Evolutionary conservation across 768 basidiomycete species (phyloP).

Genomic region (Suillus tomentosus): DNA sequence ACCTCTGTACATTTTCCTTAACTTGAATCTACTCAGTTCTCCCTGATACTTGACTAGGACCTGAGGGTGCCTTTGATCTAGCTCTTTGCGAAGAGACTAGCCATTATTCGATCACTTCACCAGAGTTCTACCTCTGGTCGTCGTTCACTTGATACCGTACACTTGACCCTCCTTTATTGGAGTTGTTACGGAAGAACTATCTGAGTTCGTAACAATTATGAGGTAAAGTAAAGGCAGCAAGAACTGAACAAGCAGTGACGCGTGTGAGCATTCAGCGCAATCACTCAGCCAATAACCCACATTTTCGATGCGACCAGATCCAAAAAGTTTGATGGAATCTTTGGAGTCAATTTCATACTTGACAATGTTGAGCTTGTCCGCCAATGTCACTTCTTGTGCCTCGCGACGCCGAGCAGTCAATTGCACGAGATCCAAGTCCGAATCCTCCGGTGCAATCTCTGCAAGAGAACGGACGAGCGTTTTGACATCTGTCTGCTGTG

Average conservation of each 20-base stretch:
- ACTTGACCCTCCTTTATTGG: too few species aligned
- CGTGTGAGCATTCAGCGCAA: not conserved
- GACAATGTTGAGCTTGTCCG: slow-evolving; percentile 28
- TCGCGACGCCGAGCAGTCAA: slow-evolving; percentile 4
- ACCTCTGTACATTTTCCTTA: too few species aligned
- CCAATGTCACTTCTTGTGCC: slow-evolving; percentile 29
- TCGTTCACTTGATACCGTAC: too few species aligned
- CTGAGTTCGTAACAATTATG: too few species aligned
- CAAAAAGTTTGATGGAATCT: slow-evolving; percentile 31
- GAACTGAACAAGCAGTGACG: slow-evolving; percentile 25
- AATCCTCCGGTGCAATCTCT: slow-evolving; percentile 23
- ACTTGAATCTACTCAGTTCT: too few species aligned
- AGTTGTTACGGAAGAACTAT: too few species aligned
- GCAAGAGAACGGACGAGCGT: not conserved
- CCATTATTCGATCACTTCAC: too few species aligned
- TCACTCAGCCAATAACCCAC: slow-evolving; percentile 19
- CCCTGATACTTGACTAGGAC: too few species aligned
- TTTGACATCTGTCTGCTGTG: not conserved
- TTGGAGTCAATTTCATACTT: slow-evolving; percentile 36
- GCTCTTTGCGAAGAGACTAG: too few species aligned
- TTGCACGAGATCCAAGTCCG: slow-evolving; percentile 19
- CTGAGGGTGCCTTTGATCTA: too few species aligned
- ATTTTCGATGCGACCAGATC: slow-evolving; percentile 37
- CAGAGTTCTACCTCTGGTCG: too few species aligned
- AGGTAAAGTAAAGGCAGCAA: slow-evolving; percentile 39